phyloP scores from a whole-genome alignment of 768 basidiomycete genomes.

The Lentinula sp. region DNA sequence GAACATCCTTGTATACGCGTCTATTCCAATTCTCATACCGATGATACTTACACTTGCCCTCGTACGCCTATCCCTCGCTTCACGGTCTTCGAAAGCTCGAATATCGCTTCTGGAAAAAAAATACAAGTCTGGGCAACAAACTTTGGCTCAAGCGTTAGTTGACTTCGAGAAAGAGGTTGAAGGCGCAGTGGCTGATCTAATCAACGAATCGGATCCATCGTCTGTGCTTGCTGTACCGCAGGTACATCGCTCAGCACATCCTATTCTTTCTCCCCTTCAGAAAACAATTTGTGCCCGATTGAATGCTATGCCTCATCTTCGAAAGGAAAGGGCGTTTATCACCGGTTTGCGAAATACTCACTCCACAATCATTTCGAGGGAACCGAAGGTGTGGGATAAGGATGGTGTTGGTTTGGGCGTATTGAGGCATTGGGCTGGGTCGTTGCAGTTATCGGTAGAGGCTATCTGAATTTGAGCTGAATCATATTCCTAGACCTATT shows the following conservation, averaged over 20 bases:
- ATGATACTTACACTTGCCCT: conserved; percentile 47
- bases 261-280: conserved; percentile 52
- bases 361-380: conserved; percentile 52
- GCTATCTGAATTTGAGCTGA: background rate
- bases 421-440: conserved; percentile 46
- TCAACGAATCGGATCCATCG: conserved; percentile 36
- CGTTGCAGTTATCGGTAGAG: conserved; percentile 33
- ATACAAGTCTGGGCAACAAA: conserved; percentile 24
- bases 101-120: conserved; percentile 61
- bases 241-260: conserved; percentile 23
- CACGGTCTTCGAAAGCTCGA: conserved; percentile 56
- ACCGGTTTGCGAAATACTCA: conserved; percentile 57
- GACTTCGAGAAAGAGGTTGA: conserved; percentile 59
- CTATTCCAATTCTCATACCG: conserved; percentile 65
- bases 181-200: conserved; percentile 52
- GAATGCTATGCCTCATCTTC: conserved; percentile 60
- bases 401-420: conserved; percentile 43
- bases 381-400: conserved; percentile 31
- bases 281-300: conserved; percentile 49
- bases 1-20: conserved; percentile 51
- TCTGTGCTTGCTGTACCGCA: conserved; percentile 7
- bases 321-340: conserved; percentile 69
- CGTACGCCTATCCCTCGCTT: conserved; percentile 50
- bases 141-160: conserved; percentile 48
- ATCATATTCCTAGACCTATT: no score